These are phyloP conservation scores for Russula earlei DNA, from an alignment of 768 basidiomycete genomes.

Conservation along the genomic window DNA sequence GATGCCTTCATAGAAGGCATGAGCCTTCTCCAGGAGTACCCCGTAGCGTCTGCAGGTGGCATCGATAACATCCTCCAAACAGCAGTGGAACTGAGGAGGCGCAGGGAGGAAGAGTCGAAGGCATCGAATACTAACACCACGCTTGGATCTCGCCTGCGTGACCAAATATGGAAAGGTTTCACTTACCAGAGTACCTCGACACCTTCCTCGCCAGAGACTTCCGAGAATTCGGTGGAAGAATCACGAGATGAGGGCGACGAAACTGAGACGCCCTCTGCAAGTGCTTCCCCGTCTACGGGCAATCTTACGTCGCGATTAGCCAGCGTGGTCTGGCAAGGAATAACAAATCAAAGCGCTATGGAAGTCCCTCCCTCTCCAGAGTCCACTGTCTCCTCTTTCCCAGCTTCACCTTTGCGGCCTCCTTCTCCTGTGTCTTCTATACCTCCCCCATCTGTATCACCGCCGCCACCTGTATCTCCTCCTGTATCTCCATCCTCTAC, in stretches of 20 bases:
- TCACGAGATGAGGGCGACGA: constrained; percentile 34
- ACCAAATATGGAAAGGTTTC: constrained; percentile 61
- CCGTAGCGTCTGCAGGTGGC: constrained; percentile 55
- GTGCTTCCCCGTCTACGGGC: constrained; percentile 12
- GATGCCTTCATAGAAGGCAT: constrained; percentile 63
- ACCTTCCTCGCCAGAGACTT: constrained; percentile 29
- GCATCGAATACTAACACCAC: constrained; percentile 29
- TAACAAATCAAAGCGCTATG: constrained; percentile 69
- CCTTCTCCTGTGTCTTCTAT: constrained; percentile 24
- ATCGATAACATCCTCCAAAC: constrained; percentile 63
- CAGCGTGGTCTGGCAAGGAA: constrained; percentile 63
- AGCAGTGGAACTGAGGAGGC: constrained; percentile 48
- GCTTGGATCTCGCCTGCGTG: constrained; percentile 47
- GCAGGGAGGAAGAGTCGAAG: constrained; percentile 36
- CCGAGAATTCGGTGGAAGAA: constrained; percentile 23
- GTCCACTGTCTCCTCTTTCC: constrained; percentile 27
- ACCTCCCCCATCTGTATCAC: constrained; percentile 23
- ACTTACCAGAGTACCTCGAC: constrained; percentile 40
- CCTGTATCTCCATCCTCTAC: constrained; percentile 15
- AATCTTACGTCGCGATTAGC: constrained; percentile 47
- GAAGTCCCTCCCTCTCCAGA: constrained; percentile 43
- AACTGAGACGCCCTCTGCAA: constrained; percentile 31
- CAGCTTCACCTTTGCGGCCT: constrained; percentile 30
- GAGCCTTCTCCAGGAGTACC: constrained; percentile 54
- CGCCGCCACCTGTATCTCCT: constrained; percentile 22